Conservation (phyloP, 345 rosid species). For the Arabidopsis thaliana region TAIR10.1 NC_003076.8:18107001-18107500, state of each 20-base stretch:
- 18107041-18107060: neutral
- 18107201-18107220: neutral
- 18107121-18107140: conserved; percentile 30
- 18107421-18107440: neutral
- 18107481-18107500: no score
- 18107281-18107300: neutral
- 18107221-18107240: neutral
- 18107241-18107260: neutral
- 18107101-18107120: neutral
- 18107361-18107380: neutral
- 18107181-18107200: conserved; percentile 20
- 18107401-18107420: no score
- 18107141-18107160: neutral
- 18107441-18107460: neutral
- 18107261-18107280: neutral
- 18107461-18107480: neutral
- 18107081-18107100: conserved; percentile 26
- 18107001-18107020: conserved; percentile 20
- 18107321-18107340: neutral
- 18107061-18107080: neutral
- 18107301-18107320: neutral
- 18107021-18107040: conserved; percentile 11
- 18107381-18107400: neutral
- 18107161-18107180: neutral
- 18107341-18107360: neutral